Evolutionary conservation across 441 rosid species (phyloP), one percentile per base, ranked within the genome.

Genomic region (Adansonia grandidieri): DNA sequence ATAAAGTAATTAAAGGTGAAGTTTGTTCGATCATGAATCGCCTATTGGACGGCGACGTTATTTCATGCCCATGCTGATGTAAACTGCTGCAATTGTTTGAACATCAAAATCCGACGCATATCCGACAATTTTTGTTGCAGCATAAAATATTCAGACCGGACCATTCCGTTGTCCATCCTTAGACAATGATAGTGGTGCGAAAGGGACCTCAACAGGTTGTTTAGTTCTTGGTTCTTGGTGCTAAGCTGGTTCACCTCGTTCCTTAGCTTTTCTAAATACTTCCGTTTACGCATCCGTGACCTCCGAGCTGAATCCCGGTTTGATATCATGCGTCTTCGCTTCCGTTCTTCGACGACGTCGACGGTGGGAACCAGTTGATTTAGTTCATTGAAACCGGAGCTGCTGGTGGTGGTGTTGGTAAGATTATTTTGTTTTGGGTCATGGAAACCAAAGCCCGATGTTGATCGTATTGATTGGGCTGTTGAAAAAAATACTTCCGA

Each of bases 301-400:
- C 95, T 84, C 84, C 88, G 82, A 0, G 95, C 95, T n/a, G 95
- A 89, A 64, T 89, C 95, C 78, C 95, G 88, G 85, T 91, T 91
- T 57, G 95, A 91, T 76, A 89, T 72, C 95, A 86, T 91, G 62
- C 95, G 88, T 80, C 88, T 88, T 77, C 81, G 79, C 80, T 86
- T 91, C 8, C 90, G 76, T 51, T 89, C 32, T 28, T 28, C 32
- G 32, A 28, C 32, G 32, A 28, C 91, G 4, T 91, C 92, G 54
- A 82, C 65, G 74, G 56, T 19, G 0, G 61, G 58, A 44, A 76
- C 83, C 71, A 79, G 44, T 47, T 17, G 77, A 14, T 9, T 80
- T 48, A 78, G 84, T 37, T 84, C 86, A 42, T 68, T 84, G 0
- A 86, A 74, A 53, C 79, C 73, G 58, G 79, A 83, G 61, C 75